Conservation (phyloP, 768 basidiomycete species). For the Tylopilus plumbeoviolaceoides region DNA sequence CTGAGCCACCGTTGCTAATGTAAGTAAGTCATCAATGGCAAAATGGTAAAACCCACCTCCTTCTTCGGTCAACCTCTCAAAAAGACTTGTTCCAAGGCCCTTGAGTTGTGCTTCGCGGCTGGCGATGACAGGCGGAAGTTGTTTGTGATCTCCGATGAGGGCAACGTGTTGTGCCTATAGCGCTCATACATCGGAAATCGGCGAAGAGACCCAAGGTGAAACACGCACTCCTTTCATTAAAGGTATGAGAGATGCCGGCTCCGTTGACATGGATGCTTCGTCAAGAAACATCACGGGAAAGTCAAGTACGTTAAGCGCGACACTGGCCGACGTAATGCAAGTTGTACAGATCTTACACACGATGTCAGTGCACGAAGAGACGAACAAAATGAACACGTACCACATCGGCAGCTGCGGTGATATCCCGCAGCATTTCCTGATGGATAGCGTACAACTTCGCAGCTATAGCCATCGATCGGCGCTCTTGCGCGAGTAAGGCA, state of each 20-base stretch:
- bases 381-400: constrained; percentile 40
- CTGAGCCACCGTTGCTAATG: constrained; percentile 34
- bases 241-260: constrained; percentile 87
- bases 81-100: constrained; percentile 77
- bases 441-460: constrained; percentile 51
- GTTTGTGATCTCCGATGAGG: constrained; percentile 96
- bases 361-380: constrained; percentile 4
- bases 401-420: constrained; percentile 66
- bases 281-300: constrained; percentile 94
- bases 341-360: constrained; percentile 76
- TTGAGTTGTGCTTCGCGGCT: constrained; percentile 69
- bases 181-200: constrained; percentile 14
- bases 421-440: constrained; percentile 60
- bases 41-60: constrained; percentile 48
- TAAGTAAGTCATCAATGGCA: neutral
- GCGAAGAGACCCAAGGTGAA: constrained; percentile 4
- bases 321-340: constrained; percentile 72
- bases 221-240: constrained; percentile 87
- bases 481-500: constrained; percentile 24
- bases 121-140: constrained; percentile 84
- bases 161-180: constrained; percentile 73
- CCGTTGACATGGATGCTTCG: constrained; percentile 95
- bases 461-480: constrained; percentile 31
- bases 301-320: constrained; percentile 65
- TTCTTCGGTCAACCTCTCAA: constrained; percentile 86